Evolutionary conservation across 1,139 yeast species (phyloP), one percentile per base, ranked within the genome.

Genomic region (Candida neerlandica): DNA sequence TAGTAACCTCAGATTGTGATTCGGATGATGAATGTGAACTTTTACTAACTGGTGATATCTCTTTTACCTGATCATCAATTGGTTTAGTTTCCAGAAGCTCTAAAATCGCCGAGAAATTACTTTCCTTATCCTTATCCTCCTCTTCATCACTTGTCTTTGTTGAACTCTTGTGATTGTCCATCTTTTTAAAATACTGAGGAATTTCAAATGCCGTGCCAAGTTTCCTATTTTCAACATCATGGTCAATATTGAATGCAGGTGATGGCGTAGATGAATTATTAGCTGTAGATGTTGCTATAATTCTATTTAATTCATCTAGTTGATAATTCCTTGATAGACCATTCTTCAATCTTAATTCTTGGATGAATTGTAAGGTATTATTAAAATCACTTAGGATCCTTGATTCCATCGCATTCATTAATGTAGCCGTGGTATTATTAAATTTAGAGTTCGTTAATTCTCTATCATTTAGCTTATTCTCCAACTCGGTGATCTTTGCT

Each of bases 401-500:
- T 6, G 45, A 32, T 35, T 54, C 57, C 16, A 54, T 32, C 3
- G 40, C 30, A 21, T 12, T 39, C n/a, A 46, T 19, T 18, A 46
- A 19, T 12, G 37, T 46, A n/a, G 33, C 27, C 10, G 41, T 18
- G 3, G 16, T 43, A 56, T 48, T 71, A 66, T 50, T 67, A 59
- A 54, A 67, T 61, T 59, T 57, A 41, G 78, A 65, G 53, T 80
- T 78, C 52, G 82, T 84, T 50, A 70, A 73, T 14, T 80, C 72
- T 52, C 79, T 62, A 19, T 73, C 77, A 41, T 77, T 69, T 19
- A 81, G 61, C 52, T 70, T 76, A 12, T 64, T 58, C 59, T 85
- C 89, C 63, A 85, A 63, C 26, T 77, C 81, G 1, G 76, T 65
- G 15, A 85, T 69, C 52, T 72, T 78, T 33, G 73, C 59, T 67